Evolutionary conservation across 192 early-diverging fungal species (phyloP), one percentile per base, ranked within the genome.

Genomic region (Coemansia sp.): DNA sequence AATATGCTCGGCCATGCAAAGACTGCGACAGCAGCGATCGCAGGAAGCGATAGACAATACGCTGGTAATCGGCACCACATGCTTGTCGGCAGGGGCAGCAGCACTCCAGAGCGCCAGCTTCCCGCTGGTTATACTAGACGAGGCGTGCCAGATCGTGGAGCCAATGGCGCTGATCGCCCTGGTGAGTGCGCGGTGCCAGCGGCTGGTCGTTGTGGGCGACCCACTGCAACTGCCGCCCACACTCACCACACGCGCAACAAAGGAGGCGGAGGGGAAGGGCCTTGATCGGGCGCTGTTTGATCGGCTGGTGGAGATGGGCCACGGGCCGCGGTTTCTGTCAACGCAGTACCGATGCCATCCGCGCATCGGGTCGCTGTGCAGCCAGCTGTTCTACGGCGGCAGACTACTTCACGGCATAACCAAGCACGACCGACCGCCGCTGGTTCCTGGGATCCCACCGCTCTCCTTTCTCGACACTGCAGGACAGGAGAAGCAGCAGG

Each of bases 181-280:
- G 53, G 72, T 82, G 14, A 76, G 86, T 20, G 89, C 93, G 19
- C 61, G 76, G 5, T 85, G 85, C 38, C 76, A 84, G 19, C 75
- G 87, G 14, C 63, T 91, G 10, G 81, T 98, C 32, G 78, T 98
- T 41, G 89, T 98, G 38, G 95, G 95, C 3, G 95, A 98, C 71
- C 95, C 95, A 11, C 62, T 85, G 14, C 95, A 96, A 85, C 85
- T 98, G 50, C 85, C 92, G 8, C 95, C 95, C n/a, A 93, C 91
- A 4, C 61, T 97, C 42, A 86, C 84, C 5, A 88, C 89, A 5
- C 68, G 44, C 12, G 65, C 81, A 2, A 78, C 86, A 12, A 65
- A 68, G 20, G 69, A 61, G 0, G 64, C 82, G 1, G 82, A 87
- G 64, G 92, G 92, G 39, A 63, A 42, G 25, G 80, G 80, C 1